Conservation (phyloP, 2,329 filamentous ascomycete genomes). For the Claviceps purpurea region DNA sequence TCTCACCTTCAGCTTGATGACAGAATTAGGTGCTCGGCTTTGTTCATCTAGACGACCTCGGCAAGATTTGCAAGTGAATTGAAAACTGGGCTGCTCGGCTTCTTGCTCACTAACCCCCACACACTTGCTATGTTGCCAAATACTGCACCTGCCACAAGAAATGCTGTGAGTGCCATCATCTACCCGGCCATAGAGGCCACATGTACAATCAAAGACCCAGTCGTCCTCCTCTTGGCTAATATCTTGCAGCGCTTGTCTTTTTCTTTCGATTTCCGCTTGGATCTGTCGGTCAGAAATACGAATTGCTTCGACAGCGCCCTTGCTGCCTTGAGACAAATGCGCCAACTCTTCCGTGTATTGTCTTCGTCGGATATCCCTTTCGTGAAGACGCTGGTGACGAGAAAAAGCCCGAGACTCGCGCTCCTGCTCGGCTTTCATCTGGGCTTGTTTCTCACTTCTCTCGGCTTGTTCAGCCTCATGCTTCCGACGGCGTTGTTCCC, state of each 20-base stretch:
- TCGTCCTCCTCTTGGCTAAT: conserved; percentile 64
- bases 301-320: conserved; percentile 40
- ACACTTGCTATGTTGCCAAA: conserved; percentile 96
- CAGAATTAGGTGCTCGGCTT: conserved; percentile 36
- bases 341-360: conserved; percentile 74
- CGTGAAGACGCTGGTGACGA: conserved; percentile 71
- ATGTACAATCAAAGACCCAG: conserved; percentile 93
- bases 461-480: conserved; percentile 47
- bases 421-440: conserved; percentile 50
- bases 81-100: conserved; percentile 75
- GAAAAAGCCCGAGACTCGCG: conserved; percentile 70
- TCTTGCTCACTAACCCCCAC: conserved; percentile 65
- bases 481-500: conserved; percentile 46
- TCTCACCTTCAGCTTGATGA: conserved; percentile 40
- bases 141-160: conserved; percentile 82
- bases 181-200: conserved; percentile 79
- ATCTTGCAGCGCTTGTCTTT: conserved; percentile 60
- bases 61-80: conserved; percentile 74
- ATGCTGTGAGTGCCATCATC: conserved; percentile 92
- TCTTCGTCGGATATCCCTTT: conserved; percentile 73
- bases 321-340: conserved; percentile 64
- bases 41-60: conserved; percentile 53
- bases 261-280: conserved; percentile 70
- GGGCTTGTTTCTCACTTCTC: conserved; percentile 52
- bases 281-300: conserved; percentile 67